Evolutionary conservation across 768 basidiomycete genomes (phyloP).

Genomic region (Psilocybe subaeruginosa): DNA sequence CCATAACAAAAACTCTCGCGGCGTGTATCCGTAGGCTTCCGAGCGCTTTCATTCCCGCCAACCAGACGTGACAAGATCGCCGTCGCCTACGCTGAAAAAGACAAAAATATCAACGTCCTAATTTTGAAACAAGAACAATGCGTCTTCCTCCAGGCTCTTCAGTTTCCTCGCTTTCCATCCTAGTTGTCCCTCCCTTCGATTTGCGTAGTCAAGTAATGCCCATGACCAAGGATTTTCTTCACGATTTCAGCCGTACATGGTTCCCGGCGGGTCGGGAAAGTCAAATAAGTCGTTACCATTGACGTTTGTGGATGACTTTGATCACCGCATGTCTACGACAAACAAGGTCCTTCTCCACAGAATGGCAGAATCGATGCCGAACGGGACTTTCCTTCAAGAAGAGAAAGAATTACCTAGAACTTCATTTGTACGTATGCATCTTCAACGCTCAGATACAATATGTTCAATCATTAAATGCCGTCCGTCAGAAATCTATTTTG

Average conservation of each 20-base stretch:
- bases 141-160: neutral
- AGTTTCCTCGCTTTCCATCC: neutral
- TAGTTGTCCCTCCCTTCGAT: neutral
- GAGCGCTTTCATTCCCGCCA: neutral
- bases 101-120: neutral
- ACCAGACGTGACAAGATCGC: neutral
- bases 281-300: neutral
- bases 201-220: neutral
- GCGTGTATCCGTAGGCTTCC: neutral
- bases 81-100: neutral
- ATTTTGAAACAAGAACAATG: neutral
- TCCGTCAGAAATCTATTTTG: conserved; percentile 11
- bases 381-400: neutral
- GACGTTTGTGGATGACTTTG: neutral
- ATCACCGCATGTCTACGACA: neutral
- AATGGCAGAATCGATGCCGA: neutral
- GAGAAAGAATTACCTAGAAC: neutral
- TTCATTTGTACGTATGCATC: conserved; percentile 10
- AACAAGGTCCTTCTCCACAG: neutral
- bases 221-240: neutral
- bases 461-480: conserved; percentile 7
- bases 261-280: neutral
- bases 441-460: neutral
- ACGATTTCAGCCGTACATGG: neutral
- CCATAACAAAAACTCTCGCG: neutral